Conservation (phyloP, 805 yeast species). For the Yarrowia porcina region DNA sequence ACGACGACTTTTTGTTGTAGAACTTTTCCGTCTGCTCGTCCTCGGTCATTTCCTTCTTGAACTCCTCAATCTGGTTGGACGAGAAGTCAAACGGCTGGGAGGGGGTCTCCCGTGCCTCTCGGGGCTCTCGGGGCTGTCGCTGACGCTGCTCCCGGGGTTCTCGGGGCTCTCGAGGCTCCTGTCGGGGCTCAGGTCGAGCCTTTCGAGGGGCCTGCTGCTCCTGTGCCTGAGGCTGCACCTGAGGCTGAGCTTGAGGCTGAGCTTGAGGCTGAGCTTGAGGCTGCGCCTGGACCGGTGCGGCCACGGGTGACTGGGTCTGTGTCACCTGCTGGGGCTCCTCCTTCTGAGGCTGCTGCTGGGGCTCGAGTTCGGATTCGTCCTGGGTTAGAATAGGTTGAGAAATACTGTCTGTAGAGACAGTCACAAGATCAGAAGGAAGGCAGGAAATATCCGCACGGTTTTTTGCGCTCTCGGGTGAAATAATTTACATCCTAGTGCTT, state of each 20-base stretch:
- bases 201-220: not conserved
- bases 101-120: not conserved
- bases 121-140: not conserved
- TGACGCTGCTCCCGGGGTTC: not conserved
- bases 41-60: constrained; percentile 28
- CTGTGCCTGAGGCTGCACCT: not conserved
- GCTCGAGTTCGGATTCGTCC: constrained; percentile 21
- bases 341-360: not conserved
- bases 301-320: constrained; percentile 26
- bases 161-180: not conserved
- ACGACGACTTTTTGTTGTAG: constrained; percentile 79
- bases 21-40: constrained; percentile 35
- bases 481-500: constrained; percentile 36
- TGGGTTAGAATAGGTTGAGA: not conserved
- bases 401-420: too few relatives aligned
- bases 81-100: constrained; percentile 17
- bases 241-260: not conserved
- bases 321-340: constrained; percentile 6
- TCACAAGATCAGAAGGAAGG: constrained; percentile 44
- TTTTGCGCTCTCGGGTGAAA: constrained; percentile 37
- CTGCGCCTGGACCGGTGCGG: not conserved
- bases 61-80: constrained; percentile 12
- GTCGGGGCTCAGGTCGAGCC: constrained; percentile 6
- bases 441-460: constrained; percentile 42
- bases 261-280: not conserved